A percentile compares a stretch with the other conserved stretches of the same genome.
These are phyloP conservation scores for Incumbomyces delicatus DNA, from an alignment of 2,329 filamentous ascomycete genomes.

Conservation along the genomic window DNA sequence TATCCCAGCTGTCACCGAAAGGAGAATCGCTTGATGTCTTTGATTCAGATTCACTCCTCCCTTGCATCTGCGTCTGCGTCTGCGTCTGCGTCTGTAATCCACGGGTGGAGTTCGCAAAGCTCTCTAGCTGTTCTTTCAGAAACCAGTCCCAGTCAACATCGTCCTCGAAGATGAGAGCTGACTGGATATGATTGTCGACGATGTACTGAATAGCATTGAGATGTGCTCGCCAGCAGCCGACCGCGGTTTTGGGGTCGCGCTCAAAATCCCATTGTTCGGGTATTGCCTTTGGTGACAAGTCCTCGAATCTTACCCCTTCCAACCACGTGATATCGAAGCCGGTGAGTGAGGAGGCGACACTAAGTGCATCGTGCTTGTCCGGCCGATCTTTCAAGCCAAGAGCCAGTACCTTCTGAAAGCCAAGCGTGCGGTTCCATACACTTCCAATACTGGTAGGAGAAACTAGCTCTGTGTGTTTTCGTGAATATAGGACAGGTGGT, in stretches of 20 bases:
- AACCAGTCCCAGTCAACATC: conserved; percentile 50
- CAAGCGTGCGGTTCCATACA: conserved; percentile 10
- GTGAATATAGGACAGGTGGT: too few relatives aligned
- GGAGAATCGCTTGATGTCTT: conserved; percentile 25
- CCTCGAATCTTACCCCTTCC: conserved; percentile 15
- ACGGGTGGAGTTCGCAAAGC: conserved; percentile 20
- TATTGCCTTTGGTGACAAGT: conserved; percentile 15
- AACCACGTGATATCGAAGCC: conserved; percentile 20
- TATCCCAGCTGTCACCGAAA: conserved; percentile 44
- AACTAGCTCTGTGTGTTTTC: too few relatives aligned
- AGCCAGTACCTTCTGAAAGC: conserved; percentile 34
- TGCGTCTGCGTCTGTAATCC: too few relatives aligned
- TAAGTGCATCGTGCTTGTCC: conserved; percentile 42
- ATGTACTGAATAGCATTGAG: conserved; percentile 32
- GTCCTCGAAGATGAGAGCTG: conserved; percentile 47
- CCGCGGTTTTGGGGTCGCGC: not conserved
- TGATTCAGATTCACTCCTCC: too few relatives aligned
- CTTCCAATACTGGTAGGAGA: too few relatives aligned
- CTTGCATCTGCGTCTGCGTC: too few relatives aligned
- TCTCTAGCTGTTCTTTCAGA: conserved; percentile 39
- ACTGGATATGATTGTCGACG: conserved; percentile 36
- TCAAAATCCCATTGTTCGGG: conserved; percentile 14
- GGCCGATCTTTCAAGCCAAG: conserved; percentile 39
- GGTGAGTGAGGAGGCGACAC: conserved; percentile 33
- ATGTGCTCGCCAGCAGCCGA: conserved; percentile 31